A percentile compares a stretch with the other conserved stretches of the same genome.
Conservation (phyloP, 73 alveolate species). For the Loxodes magnus region DNA sequence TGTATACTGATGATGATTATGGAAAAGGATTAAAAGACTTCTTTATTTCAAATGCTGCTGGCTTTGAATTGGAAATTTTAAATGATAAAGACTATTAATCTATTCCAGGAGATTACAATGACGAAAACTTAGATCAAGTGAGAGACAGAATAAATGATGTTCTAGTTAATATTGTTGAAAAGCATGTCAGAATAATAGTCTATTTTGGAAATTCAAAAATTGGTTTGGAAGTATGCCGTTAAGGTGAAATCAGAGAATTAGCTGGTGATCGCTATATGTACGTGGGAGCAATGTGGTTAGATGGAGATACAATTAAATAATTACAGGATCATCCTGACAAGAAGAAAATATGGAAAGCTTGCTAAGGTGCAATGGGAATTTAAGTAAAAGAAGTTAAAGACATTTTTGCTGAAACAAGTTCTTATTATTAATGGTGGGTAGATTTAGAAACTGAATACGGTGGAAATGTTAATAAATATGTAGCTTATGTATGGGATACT, state of each 20-base stretch:
- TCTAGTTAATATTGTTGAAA: not conserved
- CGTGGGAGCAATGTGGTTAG: conserved; percentile 9
- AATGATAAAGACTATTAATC: not conserved
- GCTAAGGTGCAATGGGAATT: not conserved
- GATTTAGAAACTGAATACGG: not conserved
- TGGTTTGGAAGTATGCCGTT: not conserved
- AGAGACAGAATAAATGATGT: not conserved
- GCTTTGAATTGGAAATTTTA: not conserved
- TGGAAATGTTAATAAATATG: not conserved
- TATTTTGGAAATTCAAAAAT: not conserved
- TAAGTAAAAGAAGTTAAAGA: not conserved
- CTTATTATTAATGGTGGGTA: too few relatives aligned
- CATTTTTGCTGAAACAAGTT: not conserved
- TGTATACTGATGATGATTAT: not conserved
- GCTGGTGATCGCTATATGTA: conserved; percentile 6
- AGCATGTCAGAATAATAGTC: conserved; percentile 2
- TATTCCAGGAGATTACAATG: not conserved
- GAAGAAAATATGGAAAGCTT: not conserved
- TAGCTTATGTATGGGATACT: not conserved
- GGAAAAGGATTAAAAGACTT: not conserved
- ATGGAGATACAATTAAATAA: not conserved
- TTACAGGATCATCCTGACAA: not conserved
- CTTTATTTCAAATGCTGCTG: not conserved
- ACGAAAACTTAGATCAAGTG: not conserved
- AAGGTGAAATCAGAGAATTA: not conserved